Conservation (phyloP, 169 alveolate genomes). For the Cryptosporidium meleagridis region DNA sequence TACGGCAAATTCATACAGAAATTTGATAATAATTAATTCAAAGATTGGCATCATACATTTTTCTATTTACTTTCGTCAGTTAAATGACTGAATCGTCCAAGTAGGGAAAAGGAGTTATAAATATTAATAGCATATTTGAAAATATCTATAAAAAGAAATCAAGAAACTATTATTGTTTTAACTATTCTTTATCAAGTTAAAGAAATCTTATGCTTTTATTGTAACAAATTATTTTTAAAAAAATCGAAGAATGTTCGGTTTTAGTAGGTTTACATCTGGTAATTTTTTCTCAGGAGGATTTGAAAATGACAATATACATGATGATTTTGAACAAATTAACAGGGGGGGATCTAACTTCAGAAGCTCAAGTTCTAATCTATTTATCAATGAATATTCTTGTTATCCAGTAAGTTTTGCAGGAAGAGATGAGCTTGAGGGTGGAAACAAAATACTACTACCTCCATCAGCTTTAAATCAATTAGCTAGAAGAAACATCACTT, state of each 20-base stretch:
- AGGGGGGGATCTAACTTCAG: not conserved
- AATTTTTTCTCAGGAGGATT: constrained; percentile 65
- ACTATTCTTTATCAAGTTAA: not conserved
- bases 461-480: constrained; percentile 86
- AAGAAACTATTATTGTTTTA: not conserved
- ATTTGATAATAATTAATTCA: too few relatives aligned
- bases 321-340: constrained; percentile 35
- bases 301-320: constrained; percentile 38
- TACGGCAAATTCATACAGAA: too few relatives aligned
- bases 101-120: not conserved
- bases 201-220: not conserved
- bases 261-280: constrained; percentile 64
- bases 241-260: constrained; percentile 36
- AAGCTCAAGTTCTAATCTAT: constrained; percentile 22
- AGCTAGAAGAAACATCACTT: constrained; percentile 87
- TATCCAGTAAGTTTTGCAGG: constrained; percentile 88
- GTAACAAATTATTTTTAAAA: not conserved
- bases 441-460: constrained; percentile 86
- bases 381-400: constrained; percentile 81
- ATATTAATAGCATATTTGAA: too few relatives aligned
- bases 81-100: not conserved
- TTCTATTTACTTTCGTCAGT: not conserved
- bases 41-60: not conserved
- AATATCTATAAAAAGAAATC: not conserved
- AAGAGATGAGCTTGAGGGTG: constrained; percentile 86